These are phyloP conservation scores for Leccinellum albellum DNA, from an alignment of 768 basidiomycete species.

Conservation along the genomic window DNA sequence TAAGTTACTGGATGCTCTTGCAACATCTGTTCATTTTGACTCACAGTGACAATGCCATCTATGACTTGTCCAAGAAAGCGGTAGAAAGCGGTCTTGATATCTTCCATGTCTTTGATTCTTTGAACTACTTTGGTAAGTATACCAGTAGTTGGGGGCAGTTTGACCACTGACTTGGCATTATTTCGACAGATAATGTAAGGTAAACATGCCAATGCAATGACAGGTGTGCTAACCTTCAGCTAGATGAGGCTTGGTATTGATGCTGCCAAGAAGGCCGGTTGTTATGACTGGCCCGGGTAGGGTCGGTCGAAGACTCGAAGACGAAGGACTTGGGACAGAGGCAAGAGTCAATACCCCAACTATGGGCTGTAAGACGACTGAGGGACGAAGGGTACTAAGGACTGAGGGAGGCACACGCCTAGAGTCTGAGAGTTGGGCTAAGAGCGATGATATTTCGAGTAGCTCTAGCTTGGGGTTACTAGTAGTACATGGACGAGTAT, in stretches of 20 bases:
- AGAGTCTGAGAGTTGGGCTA: too few species aligned
- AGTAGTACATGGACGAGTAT: too few species aligned
- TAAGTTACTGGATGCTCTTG: constrained; percentile 35
- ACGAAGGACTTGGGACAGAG: too few species aligned
- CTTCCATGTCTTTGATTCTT: constrained; percentile 98
- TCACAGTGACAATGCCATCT: constrained; percentile 91
- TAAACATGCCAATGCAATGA: background rate
- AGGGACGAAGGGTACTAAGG: too few species aligned
- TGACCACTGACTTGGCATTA: constrained; percentile 2
- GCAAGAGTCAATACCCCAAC: too few species aligned
- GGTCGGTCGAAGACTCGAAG: too few species aligned
- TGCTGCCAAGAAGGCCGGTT: constrained; percentile 98
- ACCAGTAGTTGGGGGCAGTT: background rate
- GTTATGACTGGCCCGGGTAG: too few species aligned
- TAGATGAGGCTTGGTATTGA: constrained; percentile 98
- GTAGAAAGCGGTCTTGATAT: constrained; percentile 99
- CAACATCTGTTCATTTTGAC: constrained; percentile 7
- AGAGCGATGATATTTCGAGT: too few species aligned
- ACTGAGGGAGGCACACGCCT: too few species aligned
- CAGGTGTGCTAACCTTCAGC: constrained; percentile 13
- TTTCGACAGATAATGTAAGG: constrained; percentile 62
- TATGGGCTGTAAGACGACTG: too few species aligned
- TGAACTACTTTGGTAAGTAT: constrained; percentile 91
- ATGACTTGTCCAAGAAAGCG: constrained; percentile 98
- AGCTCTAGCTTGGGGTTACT: too few species aligned